Evolutionary conservation across 169 alveolate genomes (phyloP), one percentile per base, ranked within the genome.

Genomic region (Toxoplasma gondii): DNA sequence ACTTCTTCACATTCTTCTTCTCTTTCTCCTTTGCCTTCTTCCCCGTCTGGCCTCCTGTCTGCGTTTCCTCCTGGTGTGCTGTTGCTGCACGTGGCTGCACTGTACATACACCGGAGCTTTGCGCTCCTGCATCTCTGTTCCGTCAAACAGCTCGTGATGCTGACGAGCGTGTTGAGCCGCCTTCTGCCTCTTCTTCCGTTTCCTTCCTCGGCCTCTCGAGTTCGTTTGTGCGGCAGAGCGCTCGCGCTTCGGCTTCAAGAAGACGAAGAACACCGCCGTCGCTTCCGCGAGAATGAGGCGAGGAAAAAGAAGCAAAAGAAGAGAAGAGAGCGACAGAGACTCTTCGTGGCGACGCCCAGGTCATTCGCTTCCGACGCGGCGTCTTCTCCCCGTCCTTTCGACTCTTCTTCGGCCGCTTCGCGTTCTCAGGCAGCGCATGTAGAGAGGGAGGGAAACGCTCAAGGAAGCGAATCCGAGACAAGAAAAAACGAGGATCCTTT

Each of bases 71-170:
- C 86, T 17, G 49, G 39, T 16, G 86, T 78, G 39, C 86, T 78
- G 39, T 45, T 78, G 4, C 86, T 10, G n/a, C 86, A 78, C 43
- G 86, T 78, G 44, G 10, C 45, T 16, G 86, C 44, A 45, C 86
- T 78, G 86, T 78, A 29, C 19, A 78, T 78, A 16, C 86, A 78
- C 10, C 86, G 86, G n/a, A 27, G 5, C 86, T 78, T 78, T n/a
- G 86, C 86, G 16, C 49, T 78, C 22, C 86, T 78, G 2, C 86
- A 78, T 27, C 86, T 78, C 43, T 78, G 86, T n/a, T 78, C 86
- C 44, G 45, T 38, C 45, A 78, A 78, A 45, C 86, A 78, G 24
- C 86, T 78, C 27, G 86, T 38, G 5, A 29, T 78, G 86, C 86
- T 78, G 22, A 10, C 86, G 86, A 78, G 29, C 39, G 86, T 24